These are phyloP conservation scores for Ganoderma lucidum DNA, from an alignment of 1,284 basidiomycete species.

Conservation along the genomic window DNA sequence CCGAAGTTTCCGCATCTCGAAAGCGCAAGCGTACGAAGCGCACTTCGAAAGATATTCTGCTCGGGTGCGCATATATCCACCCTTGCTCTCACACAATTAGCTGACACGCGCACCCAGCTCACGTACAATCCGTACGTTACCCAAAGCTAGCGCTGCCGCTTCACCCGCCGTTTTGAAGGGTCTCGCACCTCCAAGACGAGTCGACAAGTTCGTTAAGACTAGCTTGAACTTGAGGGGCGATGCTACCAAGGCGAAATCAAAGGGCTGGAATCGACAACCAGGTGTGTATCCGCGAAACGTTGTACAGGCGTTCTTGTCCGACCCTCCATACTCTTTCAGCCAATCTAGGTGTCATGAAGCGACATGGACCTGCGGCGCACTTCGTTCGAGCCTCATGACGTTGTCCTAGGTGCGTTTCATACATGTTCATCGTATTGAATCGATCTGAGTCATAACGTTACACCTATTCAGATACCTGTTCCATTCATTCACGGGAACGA, in stretches of 20 bases:
- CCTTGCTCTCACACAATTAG: background rate
- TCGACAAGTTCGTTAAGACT: slow-evolving; percentile 39
- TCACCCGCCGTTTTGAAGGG: slow-evolving; percentile 30
- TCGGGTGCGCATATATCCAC: slow-evolving; percentile 39
- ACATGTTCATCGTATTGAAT: background rate
- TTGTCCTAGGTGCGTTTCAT: background rate
- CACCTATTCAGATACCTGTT: background rate
- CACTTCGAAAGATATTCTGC: slow-evolving; percentile 39
- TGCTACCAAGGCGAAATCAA: slow-evolving; percentile 28
- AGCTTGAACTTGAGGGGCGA: slow-evolving; percentile 41
- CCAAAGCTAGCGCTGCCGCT: slow-evolving; percentile 25
- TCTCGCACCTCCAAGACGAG: slow-evolving; percentile 35
- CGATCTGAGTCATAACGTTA: background rate
- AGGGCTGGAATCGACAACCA: slow-evolving; percentile 46
- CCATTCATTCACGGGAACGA: slow-evolving; percentile 31
- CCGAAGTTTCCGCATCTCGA: slow-evolving; percentile 20
- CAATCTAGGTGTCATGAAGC: slow-evolving; percentile 42
- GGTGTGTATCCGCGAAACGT: slow-evolving; percentile 31
- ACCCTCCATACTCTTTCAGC: slow-evolving; percentile 25
- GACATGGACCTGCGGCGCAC: slow-evolving; percentile 41
- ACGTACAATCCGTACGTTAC: slow-evolving; percentile 43
- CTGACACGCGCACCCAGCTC: slow-evolving; percentile 30
- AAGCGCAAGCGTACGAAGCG: slow-evolving; percentile 39
- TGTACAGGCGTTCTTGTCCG: no score
- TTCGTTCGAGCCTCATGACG: slow-evolving; percentile 37